These are phyloP conservation scores for Tulasnella sp. DNA, from an alignment of 768 basidiomycete genomes.

Conservation along the genomic window DNA sequence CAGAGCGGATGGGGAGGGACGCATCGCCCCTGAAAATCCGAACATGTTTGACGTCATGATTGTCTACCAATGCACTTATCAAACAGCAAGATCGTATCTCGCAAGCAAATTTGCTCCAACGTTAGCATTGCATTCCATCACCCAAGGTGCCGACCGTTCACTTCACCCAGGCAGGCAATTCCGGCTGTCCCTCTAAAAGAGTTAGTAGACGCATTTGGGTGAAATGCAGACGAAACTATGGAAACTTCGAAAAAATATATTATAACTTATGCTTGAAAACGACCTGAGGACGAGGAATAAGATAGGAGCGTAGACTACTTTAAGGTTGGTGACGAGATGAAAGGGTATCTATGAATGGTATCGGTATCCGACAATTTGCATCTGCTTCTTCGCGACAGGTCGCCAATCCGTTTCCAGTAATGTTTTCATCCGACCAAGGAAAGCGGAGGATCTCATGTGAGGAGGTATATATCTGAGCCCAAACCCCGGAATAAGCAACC, in stretches of 20 bases:
- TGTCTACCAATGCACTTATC: too few species aligned
- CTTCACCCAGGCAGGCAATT: too few species aligned
- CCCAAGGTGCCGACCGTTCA: too few species aligned
- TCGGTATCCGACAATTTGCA: neutral
- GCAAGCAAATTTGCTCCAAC: too few species aligned
- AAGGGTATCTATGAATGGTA: neutral
- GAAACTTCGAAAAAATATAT: conserved; percentile 69
- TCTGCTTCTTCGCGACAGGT: neutral
- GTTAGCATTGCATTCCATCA: too few species aligned
- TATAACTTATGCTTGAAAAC: conserved; percentile 81
- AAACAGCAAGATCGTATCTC: too few species aligned
- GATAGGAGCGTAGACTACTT: conserved; percentile 81
- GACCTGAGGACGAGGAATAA: conserved; percentile 92
- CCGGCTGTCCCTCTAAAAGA: too few species aligned
- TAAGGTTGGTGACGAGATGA: too few species aligned
- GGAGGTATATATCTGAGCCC: conserved; percentile 21
- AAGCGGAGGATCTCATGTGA: conserved; percentile 6
- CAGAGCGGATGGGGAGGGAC: too few species aligned
- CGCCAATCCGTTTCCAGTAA: conserved; percentile 21
- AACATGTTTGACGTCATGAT: too few species aligned
- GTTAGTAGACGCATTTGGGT: conserved; percentile 60
- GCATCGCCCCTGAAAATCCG: too few species aligned
- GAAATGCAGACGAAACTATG: conserved; percentile 56
- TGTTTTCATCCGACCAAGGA: neutral
- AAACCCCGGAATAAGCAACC: too few species aligned